phyloP scores from a whole-genome alignment of 108 stramenopile species.

The Stephanodiscus triporus region DNA sequence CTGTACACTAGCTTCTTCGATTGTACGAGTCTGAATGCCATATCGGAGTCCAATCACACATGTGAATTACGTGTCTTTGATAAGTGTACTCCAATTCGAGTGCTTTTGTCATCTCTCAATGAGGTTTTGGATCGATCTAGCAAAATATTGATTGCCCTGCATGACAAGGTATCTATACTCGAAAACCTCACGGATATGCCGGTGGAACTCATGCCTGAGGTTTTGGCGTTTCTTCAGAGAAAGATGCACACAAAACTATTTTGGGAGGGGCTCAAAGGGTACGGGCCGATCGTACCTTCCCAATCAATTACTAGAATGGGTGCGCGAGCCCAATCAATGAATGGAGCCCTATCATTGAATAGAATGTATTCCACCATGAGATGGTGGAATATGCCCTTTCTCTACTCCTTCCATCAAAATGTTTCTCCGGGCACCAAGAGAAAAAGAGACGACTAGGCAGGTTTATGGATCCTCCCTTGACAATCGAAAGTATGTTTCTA shows the following conservation, averaged over 20 bases:
- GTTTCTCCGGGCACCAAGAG: no score
- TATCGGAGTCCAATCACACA: background rate
- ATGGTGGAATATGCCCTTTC: background rate
- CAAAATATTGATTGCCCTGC: no score
- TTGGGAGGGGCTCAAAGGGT: no score
- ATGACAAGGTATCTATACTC: background rate
- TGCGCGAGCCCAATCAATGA: no score
- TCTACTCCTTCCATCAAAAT: background rate
- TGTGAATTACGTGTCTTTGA: background rate
- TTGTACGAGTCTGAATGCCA: background rate
- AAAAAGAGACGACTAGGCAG: background rate
- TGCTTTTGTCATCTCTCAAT: no score
- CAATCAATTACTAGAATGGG: no score
- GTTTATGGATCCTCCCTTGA: no score
- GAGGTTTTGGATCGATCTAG: background rate
- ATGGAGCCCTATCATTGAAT: no score
- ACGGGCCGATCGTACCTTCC: no score
- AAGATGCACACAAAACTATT: background rate
- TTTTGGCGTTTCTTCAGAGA: background rate
- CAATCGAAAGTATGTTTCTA: no score
- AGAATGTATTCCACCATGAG: background rate
- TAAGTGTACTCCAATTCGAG: no score
- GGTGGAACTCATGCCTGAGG: background rate
- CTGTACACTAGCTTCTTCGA: no score
- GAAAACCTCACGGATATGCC: background rate